phyloP scores from a whole-genome alignment of 1,284 basidiomycete genomes.

The Marasmius fiardii region DNA sequence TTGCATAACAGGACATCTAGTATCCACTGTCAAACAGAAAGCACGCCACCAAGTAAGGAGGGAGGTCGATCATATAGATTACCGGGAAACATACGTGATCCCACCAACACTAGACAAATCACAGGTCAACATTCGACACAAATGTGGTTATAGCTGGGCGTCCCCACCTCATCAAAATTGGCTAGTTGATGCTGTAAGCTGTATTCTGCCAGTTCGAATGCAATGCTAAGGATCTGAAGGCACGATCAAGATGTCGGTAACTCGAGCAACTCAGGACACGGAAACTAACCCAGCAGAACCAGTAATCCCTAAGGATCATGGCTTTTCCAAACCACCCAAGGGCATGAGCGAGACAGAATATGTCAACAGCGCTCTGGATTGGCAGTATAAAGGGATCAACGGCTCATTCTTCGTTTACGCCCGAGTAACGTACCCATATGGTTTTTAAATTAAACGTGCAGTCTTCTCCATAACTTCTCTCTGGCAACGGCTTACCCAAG shows the following conservation, averaged over 20 bases:
- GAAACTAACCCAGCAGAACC: constrained; percentile 76
- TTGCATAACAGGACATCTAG: constrained; percentile 83
- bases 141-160: constrained; percentile 17
- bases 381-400: constrained; percentile 2
- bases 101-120: constrained; percentile 78
- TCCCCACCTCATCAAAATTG: constrained; percentile 76
- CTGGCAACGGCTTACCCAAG: constrained; percentile 70
- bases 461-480: constrained; percentile 81
- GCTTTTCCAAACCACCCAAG: constrained; percentile 88
- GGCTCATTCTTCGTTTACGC: constrained; percentile 9
- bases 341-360: constrained; percentile 80
- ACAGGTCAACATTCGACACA: constrained; percentile 15
- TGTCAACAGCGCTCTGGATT: constrained; percentile 71
- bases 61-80: not conserved
- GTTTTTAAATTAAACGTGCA: constrained; percentile 63
- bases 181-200: constrained; percentile 79
- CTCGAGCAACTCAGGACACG: constrained; percentile 5
- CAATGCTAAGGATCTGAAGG: constrained; percentile 73
- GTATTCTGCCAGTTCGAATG: constrained; percentile 84
- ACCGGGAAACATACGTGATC: constrained; percentile 63
- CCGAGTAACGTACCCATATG: constrained; percentile 56
- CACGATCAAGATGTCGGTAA: not conserved
- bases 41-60: constrained; percentile 14
- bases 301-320: constrained; percentile 81
- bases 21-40: constrained; percentile 57